Evolutionary conservation across 129 eudicot species (phyloP), one percentile per base, ranked within the genome.

Genomic region (Artemisia tridentata): DNA sequence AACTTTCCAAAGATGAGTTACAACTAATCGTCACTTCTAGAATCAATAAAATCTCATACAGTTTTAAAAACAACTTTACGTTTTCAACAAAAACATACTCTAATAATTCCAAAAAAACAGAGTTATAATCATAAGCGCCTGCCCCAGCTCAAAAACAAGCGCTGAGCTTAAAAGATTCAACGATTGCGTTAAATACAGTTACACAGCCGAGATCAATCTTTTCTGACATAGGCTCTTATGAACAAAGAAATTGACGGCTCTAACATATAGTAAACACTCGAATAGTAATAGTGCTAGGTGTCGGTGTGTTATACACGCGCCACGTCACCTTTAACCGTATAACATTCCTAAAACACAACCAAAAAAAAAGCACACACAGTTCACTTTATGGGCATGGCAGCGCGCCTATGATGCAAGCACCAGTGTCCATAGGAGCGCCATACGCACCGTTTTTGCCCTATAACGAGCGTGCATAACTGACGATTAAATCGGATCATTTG

Each of bases 1-100:
- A 62, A 62, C 4, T 47, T 62, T 34, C 47, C 27, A 14, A 51
- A 16, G 62, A 46, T 15, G 77, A 18, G 63, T 64, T 29, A 29
- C 27, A 73, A 16, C 31, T 62, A 47, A 73, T 17, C 5, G n/a
- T 73, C 52, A 17, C 69, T 73, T 23, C 61, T 29, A 3, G 34
- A 29, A 29, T 29, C 34, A 29, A 29, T 5, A 29, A 29, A 29
- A 29, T 4, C 34, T 3, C 34, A 29, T 29, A 29, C 34, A 5
- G 6, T 29, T 29, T 29, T 29, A 29, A 25, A 59, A 59, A 47
- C 16, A 57, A 21, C 54, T 57, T 57, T 11, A 71, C 5, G 46
- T 55, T 43, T 71, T 47, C 50, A 17, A 29, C 62, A 31, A n/a
- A 46, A 10, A 19, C 23, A 72, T 50, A 49, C 11, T 16, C 61